Evolutionary conservation across 352 stramenopile genomes (phyloP), one percentile per base, ranked within the genome.

Genomic region (Phytophthora constricta): DNA sequence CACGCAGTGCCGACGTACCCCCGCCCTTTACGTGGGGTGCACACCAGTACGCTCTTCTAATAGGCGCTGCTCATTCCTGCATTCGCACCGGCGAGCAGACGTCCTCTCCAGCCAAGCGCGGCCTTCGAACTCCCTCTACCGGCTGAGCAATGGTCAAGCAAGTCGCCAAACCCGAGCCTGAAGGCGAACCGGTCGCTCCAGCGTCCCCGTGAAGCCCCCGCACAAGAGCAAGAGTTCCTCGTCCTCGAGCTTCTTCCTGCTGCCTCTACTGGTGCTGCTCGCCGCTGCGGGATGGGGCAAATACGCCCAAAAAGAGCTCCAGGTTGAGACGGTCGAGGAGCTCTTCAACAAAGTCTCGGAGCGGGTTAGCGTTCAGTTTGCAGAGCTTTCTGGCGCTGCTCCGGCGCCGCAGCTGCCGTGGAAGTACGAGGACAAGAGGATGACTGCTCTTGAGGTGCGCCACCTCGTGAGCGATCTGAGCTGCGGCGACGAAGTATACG

Each of bases 361-460:
- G 43, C 46, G 58, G 5, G 43, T 72, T 51, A 68, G 39, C 8
- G 25, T 37, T 2, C 58, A 72, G 13, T 64, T 64, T 16, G 46
- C 50, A 22, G 58, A 59, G 58, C 11, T 68, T 42, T 34, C 51
- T 2, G 25, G 9, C 28, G 25, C 47, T 25, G 16, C n/a, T 2
- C 11, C 25, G 23, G 13, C 53, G 25, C 33, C 63, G 19, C 8
- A 68, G 57, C 62, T 86, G 41, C 68, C 79, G 10, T 58, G 80
- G 72, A 91, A 91, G 62, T 91, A 89, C 71, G 70, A 80, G 48
- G 85, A 80, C 45, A 61, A 86, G 51, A 23, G 11, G 22, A 33
- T 91, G 26, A 72, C 89, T 25, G 37, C 68, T 10, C 65, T 88
- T 19, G 54, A 75, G 20, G 56, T 75, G 39, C 83, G 83, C 1